Conservation (phyloP, 2,329 filamentous ascomycete genomes). For the Cryphonectria parasitica region DNA sequence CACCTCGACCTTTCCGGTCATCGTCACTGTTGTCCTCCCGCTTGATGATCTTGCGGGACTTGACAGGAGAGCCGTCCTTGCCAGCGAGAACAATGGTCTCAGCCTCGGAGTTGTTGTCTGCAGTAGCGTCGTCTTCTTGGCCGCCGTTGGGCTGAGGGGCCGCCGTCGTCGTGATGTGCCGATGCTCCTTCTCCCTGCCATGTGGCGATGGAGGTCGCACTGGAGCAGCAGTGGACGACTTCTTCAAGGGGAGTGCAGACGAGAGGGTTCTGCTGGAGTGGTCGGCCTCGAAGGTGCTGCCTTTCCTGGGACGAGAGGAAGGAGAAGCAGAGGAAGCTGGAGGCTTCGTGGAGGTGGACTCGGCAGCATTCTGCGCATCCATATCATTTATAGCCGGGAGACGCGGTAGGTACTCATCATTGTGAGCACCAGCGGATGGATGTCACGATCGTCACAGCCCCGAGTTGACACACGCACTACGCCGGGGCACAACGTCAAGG, state of each 20-base stretch:
- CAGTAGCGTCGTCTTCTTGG: slow-evolving; percentile 49
- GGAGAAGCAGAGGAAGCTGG: slow-evolving; percentile 10
- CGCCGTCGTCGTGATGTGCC: slow-evolving; percentile 35
- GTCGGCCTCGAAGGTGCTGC: slow-evolving; percentile 37
- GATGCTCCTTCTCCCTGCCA: slow-evolving; percentile 20
- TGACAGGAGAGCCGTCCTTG: slow-evolving; percentile 68
- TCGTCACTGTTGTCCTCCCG: slow-evolving; percentile 68
- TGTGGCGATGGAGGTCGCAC: slow-evolving; percentile 31
- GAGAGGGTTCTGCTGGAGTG: slow-evolving; percentile 37
- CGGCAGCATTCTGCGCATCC: slow-evolving; percentile 71
- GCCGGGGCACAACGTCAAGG: slow-evolving; percentile 5
- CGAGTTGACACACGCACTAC: slow-evolving; percentile 6
- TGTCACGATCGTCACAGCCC: slow-evolving; percentile 6
- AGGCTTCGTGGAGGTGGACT: slow-evolving; percentile 65
- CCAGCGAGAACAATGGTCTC: slow-evolving; percentile 72
- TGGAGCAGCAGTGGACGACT: slow-evolving; percentile 30
- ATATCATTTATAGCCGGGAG: slow-evolving; percentile 65
- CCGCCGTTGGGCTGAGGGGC: slow-evolving; percentile 33
- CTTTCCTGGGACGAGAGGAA: slow-evolving; percentile 1
- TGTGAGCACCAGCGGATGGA: slow-evolving; percentile 10
- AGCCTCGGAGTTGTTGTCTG: slow-evolving; percentile 69
- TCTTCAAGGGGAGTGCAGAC: slow-evolving; percentile 33
- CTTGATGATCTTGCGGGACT: slow-evolving; percentile 65
- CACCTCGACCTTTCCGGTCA: slow-evolving; percentile 37
- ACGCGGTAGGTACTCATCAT: slow-evolving; percentile 35